phyloP scores from a whole-genome alignment of 495 filamentous ascomycete species.

The Rhypophila decipiens region DNA sequence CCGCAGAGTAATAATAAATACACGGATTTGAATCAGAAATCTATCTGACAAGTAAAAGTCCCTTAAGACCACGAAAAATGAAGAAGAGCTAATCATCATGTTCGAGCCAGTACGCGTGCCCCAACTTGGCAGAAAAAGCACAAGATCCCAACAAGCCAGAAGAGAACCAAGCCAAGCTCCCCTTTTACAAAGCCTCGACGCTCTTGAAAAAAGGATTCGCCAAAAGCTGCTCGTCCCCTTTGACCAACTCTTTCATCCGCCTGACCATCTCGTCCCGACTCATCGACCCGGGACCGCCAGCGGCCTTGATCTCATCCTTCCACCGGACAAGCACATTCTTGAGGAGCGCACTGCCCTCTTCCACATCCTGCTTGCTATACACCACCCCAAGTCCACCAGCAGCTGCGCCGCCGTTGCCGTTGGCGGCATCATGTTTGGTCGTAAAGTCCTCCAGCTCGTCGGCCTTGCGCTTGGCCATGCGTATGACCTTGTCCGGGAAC shows the following conservation, averaged over 20 bases:
- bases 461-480: constrained; percentile 97
- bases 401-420: too few species aligned
- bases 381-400: constrained; percentile 38
- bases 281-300: constrained; percentile 55
- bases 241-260: constrained; percentile 73
- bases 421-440: constrained; percentile 55
- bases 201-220: constrained; percentile 85
- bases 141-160: too few species aligned
- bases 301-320: constrained; percentile 72
- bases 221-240: constrained; percentile 60
- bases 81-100: too few species aligned
- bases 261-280: constrained; percentile 71
- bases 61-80: too few species aligned
- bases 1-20: too few species aligned
- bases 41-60: too few species aligned
- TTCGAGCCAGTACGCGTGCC: too few species aligned
- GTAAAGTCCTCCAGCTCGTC: constrained; percentile 98
- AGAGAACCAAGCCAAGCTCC: neutral
- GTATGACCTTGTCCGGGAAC: constrained; percentile 96
- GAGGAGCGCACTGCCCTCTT: constrained; percentile 79
- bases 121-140: too few species aligned
- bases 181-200: constrained; percentile 57
- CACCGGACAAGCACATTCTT: constrained; percentile 82
- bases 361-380: constrained; percentile 78
- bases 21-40: too few species aligned